Evolutionary conservation across 768 basidiomycete genomes (phyloP), one percentile per base, ranked within the genome.

Genomic region (Boletus tomentosulus): DNA sequence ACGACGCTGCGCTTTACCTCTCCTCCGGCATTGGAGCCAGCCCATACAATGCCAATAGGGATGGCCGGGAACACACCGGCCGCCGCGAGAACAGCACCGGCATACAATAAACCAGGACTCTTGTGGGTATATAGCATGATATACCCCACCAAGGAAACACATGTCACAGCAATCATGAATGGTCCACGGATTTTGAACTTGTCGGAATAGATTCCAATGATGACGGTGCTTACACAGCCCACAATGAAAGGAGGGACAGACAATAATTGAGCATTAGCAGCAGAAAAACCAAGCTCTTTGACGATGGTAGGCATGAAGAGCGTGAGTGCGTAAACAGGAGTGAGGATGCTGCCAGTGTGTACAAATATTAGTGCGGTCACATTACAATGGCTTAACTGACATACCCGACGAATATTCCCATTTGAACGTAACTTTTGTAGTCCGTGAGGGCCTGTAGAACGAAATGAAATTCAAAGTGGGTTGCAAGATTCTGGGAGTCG

Each of bases 1-100:
- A 50, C 50, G 10, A 50, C 50, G 15, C 31, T 24, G 22, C 50
- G 41, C 41, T 50, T 50, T 12, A 50, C 25, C n/a, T 50, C 50
- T 15, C 50, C 50, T 24, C 50, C 50, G 2, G 50, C 50, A 7
- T 50, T 50, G 16, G 50, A 50, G 7, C 50, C 24, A 4, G 50
- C 50, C 50, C 50, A 50, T 19, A 50, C 50, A 22, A 50, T 27
- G 28, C n/a, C 6, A 6, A 50, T 15, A 13, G 42, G 31, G 16
- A 50, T 35, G 30, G 31, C 24, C 8, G 50, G 31, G 41, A 43
- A 43, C 3, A 43, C 50, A 7, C 50, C 50, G 3, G 39, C 50
- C 4, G 41, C n/a, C 4, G 41, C 31, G 24, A 50, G 30, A 4
- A 50, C 7, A 3, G 50, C 4, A 5, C 50, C 50, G 22, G 33